Evolutionary conservation across 2,329 filamentous ascomycete species (phyloP), one percentile per base, ranked within the genome.

Genomic region (Pseudogymnoascus sp.): DNA sequence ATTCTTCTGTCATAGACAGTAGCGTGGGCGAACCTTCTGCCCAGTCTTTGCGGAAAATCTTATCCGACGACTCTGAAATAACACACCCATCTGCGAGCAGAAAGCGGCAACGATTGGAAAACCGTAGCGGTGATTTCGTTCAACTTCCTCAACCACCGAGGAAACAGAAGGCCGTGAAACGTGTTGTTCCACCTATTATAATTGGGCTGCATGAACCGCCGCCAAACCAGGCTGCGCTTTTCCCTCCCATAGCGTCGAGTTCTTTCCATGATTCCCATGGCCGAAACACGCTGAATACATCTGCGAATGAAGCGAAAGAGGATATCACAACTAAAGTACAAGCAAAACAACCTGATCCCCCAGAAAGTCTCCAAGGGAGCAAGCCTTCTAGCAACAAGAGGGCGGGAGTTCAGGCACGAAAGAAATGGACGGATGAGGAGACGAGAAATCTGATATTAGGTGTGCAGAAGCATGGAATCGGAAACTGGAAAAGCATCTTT

Each of bases 341-440:
- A 42, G 33, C 21, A 44, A 39, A 31, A 27, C 25, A 60, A 38
- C 35, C 58, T 10, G 35, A 4, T 6, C 38, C 12, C 21, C 38
- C 8, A 25, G 58, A 60, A 12, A 13, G 21, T 12, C 38, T 73
- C 74, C 8, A 82, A 82, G 68, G 29, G 21, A 55, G 35, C 29
- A 55, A 55, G 21, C 31, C 29, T 17, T 15, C 44, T 33, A 15
- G 48, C 48, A 55, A 35, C 48, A 78, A 82, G 67, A 79, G 81
- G 42, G 80, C 81, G 9, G 78, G 80, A 8, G 79, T 80, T 5
- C 86, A 84, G 67, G 80, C 82, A 1, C 78, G 85, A 63, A 78
- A 81, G 60, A 86, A 85, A 67, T 88, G 85, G 85, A 82, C 83
- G 0, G 83, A 87, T 64, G 80, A 84, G 63, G 85, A 88, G 71